These are phyloP conservation scores for Fusarium papillatum DNA, from an alignment of 2,329 filamentous ascomycete species.

Conservation along the genomic window DNA sequence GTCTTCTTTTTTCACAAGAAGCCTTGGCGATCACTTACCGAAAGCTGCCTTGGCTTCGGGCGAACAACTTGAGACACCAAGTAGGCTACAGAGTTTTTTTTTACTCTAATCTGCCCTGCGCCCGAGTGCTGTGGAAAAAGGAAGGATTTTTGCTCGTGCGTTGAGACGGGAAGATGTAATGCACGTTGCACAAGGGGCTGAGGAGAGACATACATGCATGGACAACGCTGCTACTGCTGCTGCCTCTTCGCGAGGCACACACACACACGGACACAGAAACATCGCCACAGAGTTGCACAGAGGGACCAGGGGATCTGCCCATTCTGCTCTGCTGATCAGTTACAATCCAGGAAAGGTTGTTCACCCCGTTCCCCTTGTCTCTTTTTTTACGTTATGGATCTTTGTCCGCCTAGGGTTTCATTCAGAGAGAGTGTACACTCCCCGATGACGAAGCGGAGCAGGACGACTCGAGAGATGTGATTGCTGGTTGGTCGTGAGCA, in stretches of 20 bases:
- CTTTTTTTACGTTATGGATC: slow-evolving; percentile 39
- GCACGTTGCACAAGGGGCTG: neutral
- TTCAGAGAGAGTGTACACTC: slow-evolving; percentile 3
- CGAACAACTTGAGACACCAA: neutral
- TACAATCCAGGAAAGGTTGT: slow-evolving; percentile 5
- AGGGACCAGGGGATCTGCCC: slow-evolving; percentile 1
- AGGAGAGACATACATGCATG: neutral
- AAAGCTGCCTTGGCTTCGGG: neutral
- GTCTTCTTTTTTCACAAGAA: neutral
- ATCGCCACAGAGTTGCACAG: slow-evolving; percentile 2
- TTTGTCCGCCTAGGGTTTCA: slow-evolving; percentile 31
- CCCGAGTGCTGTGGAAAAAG: neutral
- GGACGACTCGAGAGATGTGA: neutral
- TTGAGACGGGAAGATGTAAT: neutral
- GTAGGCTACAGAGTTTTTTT: neutral
- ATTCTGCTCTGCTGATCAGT: neutral
- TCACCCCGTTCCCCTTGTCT: slow-evolving; percentile 9
- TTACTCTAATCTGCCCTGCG: slow-evolving; percentile 17
- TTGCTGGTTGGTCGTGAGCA: slow-evolving; percentile 22
- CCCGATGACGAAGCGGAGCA: neutral
- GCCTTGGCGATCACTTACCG: slow-evolving; percentile 12
- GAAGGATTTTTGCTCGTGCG: neutral
- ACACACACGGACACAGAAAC: neutral
- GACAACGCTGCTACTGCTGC: neutral
- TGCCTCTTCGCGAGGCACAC: neutral